Conservation (phyloP, 2,329 filamentous ascomycete species). For the Curvularia sp. region DNA sequence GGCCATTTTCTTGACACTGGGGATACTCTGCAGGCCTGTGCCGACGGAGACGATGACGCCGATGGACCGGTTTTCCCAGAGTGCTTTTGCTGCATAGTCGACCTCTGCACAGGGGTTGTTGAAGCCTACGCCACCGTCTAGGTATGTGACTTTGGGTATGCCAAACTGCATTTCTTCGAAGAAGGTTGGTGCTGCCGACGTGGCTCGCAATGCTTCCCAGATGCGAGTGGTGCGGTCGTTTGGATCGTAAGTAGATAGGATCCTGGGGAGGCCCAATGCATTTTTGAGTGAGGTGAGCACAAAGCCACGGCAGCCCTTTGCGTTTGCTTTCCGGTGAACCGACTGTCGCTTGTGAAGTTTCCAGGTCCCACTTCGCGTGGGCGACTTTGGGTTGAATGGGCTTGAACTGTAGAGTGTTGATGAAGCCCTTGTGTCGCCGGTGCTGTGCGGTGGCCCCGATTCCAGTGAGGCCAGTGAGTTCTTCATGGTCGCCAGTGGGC, state of each 20-base stretch:
- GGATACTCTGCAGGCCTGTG: conserved; percentile 50
- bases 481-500: conserved; percentile 36
- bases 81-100: conserved; percentile 56
- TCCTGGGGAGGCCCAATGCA: conserved; percentile 47
- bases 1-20: conserved; percentile 47
- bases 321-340: conserved; percentile 45
- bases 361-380: conserved; percentile 40
- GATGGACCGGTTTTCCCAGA: conserved; percentile 49
- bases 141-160: conserved; percentile 56
- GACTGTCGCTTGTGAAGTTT: conserved; percentile 44
- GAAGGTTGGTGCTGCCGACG: conserved; percentile 58
- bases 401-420: conserved; percentile 23
- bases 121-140: conserved; percentile 59
- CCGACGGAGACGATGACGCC: conserved; percentile 52
- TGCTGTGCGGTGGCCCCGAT: conserved; percentile 14
- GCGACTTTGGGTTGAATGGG: conserved; percentile 25
- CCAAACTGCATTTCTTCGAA: conserved; percentile 62
- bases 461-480: conserved; percentile 19
- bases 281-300: conserved; percentile 52
- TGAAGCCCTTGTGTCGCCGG: conserved; percentile 2
- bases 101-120: conserved; percentile 62
- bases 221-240: conserved; percentile 51
- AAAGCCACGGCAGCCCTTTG: conserved; percentile 48
- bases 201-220: conserved; percentile 62
- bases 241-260: conserved; percentile 51